Evolutionary conservation across 192 early-diverging fungal species (phyloP), one percentile per base, ranked within the genome.

Genomic region (Coemansia sp.): DNA sequence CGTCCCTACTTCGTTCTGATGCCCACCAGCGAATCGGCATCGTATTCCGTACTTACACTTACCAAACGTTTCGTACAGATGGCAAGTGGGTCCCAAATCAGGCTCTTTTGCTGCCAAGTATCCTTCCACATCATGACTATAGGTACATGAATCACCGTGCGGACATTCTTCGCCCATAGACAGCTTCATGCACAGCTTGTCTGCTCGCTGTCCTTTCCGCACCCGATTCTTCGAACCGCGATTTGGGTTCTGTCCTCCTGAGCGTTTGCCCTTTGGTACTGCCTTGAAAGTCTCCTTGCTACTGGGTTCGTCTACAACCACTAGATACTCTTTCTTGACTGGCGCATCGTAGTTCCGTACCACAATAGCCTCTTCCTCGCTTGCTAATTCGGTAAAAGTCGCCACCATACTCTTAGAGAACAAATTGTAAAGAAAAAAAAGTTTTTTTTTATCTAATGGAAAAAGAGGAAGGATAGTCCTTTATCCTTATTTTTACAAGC

Each of bases 61-160:
- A 31, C 95, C 95, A 76, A 81, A 92, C 8, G 73, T 42, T 2
- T 90, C 87, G 74, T 90, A 92, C 15, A 87, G 70, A 7, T 83
- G 81, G 68, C 96, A 99, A 7, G 46, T 59, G 6, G 75, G 64
- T 0, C 90, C 93, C 6, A 99, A 56, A 72, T 99, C 95, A 8
- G 84, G 74, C 10, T 71, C 86, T 63, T 94, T 97, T n/a, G 71
- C 43, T 0, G 72, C 82, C 37, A 97, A 46, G 59, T 91, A 99
- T 18, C 66, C 83, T 7, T 75, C 72, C 2, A 94, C 61, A 66
- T 97, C 93, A 81, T 99, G 96, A 48, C 81, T 88, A 48, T 82
- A 91, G 62, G 82, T 86, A 79, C 96, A 98, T 43, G 58, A 61
- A 51, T 84, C 81, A 2, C 85, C 82, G 29, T 72, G 72, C 2